Evolutionary conservation across 2,329 filamentous ascomycete species (phyloP), one percentile per base, ranked within the genome.

Genomic region (Penicillium fuscoglaucum): DNA sequence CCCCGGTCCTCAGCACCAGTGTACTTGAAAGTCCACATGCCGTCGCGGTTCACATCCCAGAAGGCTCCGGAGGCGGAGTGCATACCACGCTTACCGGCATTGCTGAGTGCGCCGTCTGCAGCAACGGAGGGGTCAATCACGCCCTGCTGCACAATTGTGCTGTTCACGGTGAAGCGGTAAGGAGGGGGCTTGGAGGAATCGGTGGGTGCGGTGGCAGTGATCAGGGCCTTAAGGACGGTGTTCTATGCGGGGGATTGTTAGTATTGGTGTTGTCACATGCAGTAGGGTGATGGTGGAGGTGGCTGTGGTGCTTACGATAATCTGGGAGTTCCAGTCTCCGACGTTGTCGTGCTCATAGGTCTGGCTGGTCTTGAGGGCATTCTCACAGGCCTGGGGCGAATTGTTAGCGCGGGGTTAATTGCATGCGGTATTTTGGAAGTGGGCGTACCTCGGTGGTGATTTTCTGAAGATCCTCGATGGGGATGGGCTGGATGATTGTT

Each of bases 121-220:
- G 83, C 82, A 64, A 83, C 80, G 31, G 76, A 72, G 63, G 72
- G 71, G 62, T 75, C 71, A 51, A 77, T 85, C 35, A 93, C 82
- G 21, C 75, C 76, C 80, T 98, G 93, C 81, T 99, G 93, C 68
- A 98, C 96, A 73, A 98, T 97, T 66, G 93, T 98, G 82, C 91
- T 96, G 83, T 96, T 98, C 79, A 96, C 92, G 68, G 92, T 91
- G 79, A 93, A 98, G 79, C 98, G 98, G 85, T 88, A 96, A 6
- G 90, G 88, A 28, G 84, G 72, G 15, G 78, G 66, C 6, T 72
- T 66, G 41, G 70, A 65, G 43, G 70, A 60, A 24, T 73, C 69
- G 49, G 71, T 66, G 26, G 76, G 72, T 28, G 74, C 70, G 39
- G 77, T 78, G 47, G 77, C 77, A 55, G 70, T 56, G 59, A 80